Conservation (phyloP, 176 grass and related monocot genomes). For the Puccinellia tenuiflora region DNA sequence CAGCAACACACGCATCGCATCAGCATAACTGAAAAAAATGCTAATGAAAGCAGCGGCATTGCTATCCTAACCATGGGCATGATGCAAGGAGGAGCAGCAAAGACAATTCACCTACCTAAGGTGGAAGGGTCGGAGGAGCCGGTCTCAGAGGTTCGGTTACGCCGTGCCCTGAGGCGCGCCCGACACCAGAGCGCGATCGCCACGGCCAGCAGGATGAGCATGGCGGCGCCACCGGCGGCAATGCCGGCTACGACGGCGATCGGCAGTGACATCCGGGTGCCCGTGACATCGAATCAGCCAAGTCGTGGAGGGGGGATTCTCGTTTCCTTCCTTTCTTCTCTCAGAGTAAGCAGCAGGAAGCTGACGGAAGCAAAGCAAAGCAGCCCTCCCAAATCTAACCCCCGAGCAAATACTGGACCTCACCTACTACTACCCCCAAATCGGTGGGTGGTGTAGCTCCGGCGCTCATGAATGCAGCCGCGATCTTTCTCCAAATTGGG, state of each 20-base stretch:
- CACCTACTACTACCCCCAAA: constrained; percentile 34
- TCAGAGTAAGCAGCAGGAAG: not conserved
- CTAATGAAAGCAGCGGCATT: not conserved
- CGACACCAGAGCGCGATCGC: constrained; percentile 46
- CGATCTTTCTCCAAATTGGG: constrained; percentile 10
- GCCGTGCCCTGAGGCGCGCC: constrained; percentile 26
- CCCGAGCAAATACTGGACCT: not conserved
- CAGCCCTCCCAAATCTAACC: constrained; percentile 12
- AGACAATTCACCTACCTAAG: constrained; percentile 53
- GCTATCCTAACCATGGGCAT: not conserved
- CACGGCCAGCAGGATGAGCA: constrained; percentile 33
- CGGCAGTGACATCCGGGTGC: constrained; percentile 69
- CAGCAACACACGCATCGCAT: not conserved
- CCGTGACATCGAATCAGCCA: constrained; percentile 79
- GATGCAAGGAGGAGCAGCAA: not conserved
- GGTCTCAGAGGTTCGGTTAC: constrained; percentile 76
- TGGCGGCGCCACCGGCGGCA: constrained; percentile 40
- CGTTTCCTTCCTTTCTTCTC: not conserved
- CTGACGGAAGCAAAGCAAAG: not conserved
- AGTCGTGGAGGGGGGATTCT: not conserved
- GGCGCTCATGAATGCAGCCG: constrained; percentile 29
- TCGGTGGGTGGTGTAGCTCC: constrained; percentile 28
- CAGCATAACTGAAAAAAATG: not conserved
- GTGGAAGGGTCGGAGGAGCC: constrained; percentile 89
- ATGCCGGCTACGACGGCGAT: constrained; percentile 72